phyloP scores from a whole-genome alignment of 1,284 basidiomycete genomes.

The Heterobasidion occidentale region DNA sequence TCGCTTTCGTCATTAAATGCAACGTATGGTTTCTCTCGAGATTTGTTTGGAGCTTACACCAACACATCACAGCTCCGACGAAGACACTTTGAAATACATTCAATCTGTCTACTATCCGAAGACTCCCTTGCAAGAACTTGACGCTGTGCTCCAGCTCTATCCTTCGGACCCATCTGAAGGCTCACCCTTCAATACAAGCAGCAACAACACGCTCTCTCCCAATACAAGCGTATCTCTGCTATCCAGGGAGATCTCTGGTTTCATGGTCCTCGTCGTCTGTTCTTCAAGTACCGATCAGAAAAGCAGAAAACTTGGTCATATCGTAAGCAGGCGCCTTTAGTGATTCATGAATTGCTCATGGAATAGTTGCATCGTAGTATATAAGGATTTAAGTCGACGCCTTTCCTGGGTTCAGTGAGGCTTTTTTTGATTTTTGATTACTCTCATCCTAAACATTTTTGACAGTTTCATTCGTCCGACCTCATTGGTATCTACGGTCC shows the following conservation, averaged over 20 bases:
- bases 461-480: background rate
- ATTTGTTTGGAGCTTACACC: too few species aligned
- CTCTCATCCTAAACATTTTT: background rate
- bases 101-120: conserved; percentile 13
- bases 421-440: background rate
- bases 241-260: conserved; percentile 25
- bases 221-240: conserved; percentile 28
- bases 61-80: conserved; percentile 5
- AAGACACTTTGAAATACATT: conserved; percentile 2
- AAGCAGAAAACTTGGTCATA: conserved; percentile 5
- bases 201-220: conserved; percentile 22
- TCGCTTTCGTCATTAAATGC: conserved; percentile 33
- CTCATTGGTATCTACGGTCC: conserved; percentile 17
- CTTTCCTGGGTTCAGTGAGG: conserved; percentile 2
- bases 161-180: conserved; percentile 19
- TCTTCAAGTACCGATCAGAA: conserved; percentile 12
- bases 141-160: conserved; percentile 15
- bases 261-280: conserved; percentile 24
- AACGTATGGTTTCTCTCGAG: too few species aligned
- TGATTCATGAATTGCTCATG: background rate
- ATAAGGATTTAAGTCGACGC: background rate
- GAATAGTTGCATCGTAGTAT: background rate
- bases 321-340: background rate
- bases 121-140: conserved; percentile 10
- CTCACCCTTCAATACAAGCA: conserved; percentile 27